Evolutionary conservation across 768 basidiomycete genomes (phyloP), one percentile per base, ranked within the genome.

Genomic region (Boletellus emodensis): DNA sequence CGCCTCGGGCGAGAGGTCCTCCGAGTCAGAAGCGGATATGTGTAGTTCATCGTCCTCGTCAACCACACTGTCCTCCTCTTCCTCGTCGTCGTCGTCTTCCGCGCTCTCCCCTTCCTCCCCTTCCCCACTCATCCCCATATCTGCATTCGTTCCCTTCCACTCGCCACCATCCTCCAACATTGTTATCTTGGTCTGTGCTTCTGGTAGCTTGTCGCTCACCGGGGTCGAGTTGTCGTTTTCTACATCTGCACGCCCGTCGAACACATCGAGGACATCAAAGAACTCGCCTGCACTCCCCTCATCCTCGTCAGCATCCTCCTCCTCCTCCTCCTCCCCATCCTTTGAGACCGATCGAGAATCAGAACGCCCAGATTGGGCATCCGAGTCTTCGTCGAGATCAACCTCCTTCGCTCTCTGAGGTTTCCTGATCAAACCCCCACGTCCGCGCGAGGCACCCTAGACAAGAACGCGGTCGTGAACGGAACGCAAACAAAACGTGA

Each of bases 251-350:
- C 77, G 76, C 14, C 83, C 85, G 49, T 87, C 85, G 26, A 87
- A 70, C 10, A 87, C 72, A 58, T 87, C 85, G 44, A 85, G 63
- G 5, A 83, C 69, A 58, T 85, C 83, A 49, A 86, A 75, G 58
- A 83, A 81, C 55, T 82, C 79, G 51, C 75, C 78, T 14, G 73
- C 72, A 6, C 76, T 76, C 4, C 56, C 72, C 3, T 78, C 76
- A n/a, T 57, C 72, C 3, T 78, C 76, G 17, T 75, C 78, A 37
- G 74, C 75, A 7, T 76, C 75, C 6, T 73, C 77, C 1, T 63
- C 72, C 11, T 63, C 72, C 11, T 66, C 77, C 0, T 59, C 71
- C 6, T 70, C 69, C 38, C 75, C 71, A 14, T 51, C 51, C 41
- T 56, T 58, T 17, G 46, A 39, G 32, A 35, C 50, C 0, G 54